phyloP scores from a whole-genome alignment of 2,329 filamentous ascomycete species.

The Phyllosticta paracitricarpa region DNA sequence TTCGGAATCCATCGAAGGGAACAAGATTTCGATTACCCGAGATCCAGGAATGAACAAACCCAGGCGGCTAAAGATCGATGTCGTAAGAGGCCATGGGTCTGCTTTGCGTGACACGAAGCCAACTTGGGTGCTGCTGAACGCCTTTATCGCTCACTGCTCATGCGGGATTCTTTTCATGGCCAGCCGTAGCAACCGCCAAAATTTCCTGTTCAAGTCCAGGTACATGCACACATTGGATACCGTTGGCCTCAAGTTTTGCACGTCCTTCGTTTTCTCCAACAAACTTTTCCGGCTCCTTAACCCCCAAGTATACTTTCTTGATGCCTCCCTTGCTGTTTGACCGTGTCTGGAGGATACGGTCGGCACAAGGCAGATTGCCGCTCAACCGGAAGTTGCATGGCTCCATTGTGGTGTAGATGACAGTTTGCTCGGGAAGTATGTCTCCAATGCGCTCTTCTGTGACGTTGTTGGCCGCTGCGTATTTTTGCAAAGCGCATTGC shows the following conservation, averaged over 20 bases:
- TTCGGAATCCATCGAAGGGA: not conserved
- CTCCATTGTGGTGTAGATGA: conserved; percentile 89
- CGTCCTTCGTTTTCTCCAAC: conserved; percentile 72
- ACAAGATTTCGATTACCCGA: not conserved
- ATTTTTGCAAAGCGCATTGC: conserved; percentile 80
- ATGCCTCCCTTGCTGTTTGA: conserved; percentile 51
- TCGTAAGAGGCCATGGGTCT: not conserved
- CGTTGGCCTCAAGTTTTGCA: conserved; percentile 57
- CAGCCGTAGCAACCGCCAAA: conserved; percentile 69
- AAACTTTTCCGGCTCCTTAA: conserved; percentile 83
- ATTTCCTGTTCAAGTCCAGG: conserved; percentile 72
- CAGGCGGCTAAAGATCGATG: not conserved
- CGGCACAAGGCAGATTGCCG: conserved; percentile 66
- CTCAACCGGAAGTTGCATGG: conserved; percentile 66
- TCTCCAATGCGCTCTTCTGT: conserved; percentile 46
- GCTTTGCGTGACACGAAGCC: not conserved
- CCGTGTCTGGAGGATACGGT: conserved; percentile 56
- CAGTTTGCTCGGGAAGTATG: conserved; percentile 43
- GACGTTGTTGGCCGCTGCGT: conserved; percentile 29
- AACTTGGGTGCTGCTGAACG: not conserved
- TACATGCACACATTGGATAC: conserved; percentile 65
- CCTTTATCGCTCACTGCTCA: not conserved
- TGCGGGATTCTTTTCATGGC: conserved; percentile 46
- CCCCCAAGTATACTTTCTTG: conserved; percentile 73
- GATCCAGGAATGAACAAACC: not conserved